Base-by-base conservation (phyloP, 805 yeast species). In the Wickerhamomyces mucosus region DNA sequence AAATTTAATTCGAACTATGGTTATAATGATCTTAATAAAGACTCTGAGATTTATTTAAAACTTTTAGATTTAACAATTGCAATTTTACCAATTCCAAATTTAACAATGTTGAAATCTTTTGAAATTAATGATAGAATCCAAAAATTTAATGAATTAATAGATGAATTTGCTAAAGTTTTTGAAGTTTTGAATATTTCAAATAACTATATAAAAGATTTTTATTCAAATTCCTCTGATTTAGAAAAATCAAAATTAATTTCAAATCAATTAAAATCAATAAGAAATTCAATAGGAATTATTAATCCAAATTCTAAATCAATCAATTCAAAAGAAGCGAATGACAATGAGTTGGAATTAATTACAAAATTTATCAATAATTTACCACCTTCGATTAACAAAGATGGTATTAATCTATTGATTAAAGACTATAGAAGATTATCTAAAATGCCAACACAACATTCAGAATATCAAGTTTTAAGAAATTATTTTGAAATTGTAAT, bases 401-500 rank as follows among this genome's bases (percentile, higher is more conserved):
- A 67, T 41, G 72, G 70, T 7, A 51, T 51, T 19, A 56, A 57
- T 31, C 37, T 65, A 18, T 34, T 69, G 1, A 31, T 35, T 9
- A 67, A 65, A 36, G 86, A 78, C 42, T 75, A 55, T 46, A 70
- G 68, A 39, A 53, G 83, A 18, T 58, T 78, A 34, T 61, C 60
- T 33, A 61, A 66, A 29, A 67, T 78, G 56, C 45, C 51, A 16
- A 68, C 69, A n/a, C 63, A 67, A 28, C 72, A 68, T 21, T 68
- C 75, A 0, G 86, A 78, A 36, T 74, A 69, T 45, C 82, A 78
- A 46, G 78, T 75, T 1, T 54, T 78, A 27, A 51, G 78, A 34
- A 72, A 73, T 29, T 78, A 78, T 51, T 62, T 78, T 40, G 85
- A 78, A 37, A 67, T 74, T 15, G 68, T 78, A 7, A 56, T 68